Base-by-base conservation (phyloP, 805 yeast species). In the Brettanomyces custersianus region DNA sequence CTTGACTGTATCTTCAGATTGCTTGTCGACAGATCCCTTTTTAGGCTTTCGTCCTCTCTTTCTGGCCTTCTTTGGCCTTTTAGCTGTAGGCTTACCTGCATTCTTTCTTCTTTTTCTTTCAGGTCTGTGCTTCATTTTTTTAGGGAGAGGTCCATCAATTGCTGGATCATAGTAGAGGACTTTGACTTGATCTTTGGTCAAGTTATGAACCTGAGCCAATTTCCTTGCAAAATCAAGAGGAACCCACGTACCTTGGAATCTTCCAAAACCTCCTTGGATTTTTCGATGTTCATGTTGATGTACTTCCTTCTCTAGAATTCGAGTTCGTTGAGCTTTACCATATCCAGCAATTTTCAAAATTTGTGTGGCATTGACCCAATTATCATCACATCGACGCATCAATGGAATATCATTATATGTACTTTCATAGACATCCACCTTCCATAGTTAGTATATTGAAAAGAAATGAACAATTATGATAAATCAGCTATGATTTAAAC, bases 331-430 rank as follows among this genome's bases (percentile, higher is more conserved):
- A 2, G 88, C 82, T 57, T 83, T 83, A 29, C 85, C 81, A 48
- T 77, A 79, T 41, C 79, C 74, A 25, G 88, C 87, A 40, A 82
- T 75, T 52, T 83, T 82, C 46, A 83, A 63, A 25, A 82, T 78
- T 53, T 83, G 94, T 1, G 94, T 83, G 17, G 87, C 86, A 52
- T 83, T 83, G 37, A 92, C 86, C 97, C 97, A 92, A 47, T 88
- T 83, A 55, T 92, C 98, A 34, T 72, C 68, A 41, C 84, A 78
- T 39, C 97, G 68, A 48, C 97, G 74, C 97, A 92, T 92, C 36
- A 83, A 70, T 19, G 86, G 83, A 24, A 80, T 80, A 35, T 78
- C 84, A 23, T 72, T 65, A 29, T 83, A 71, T 33, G 77, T 77
- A 52, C 77, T 72, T 52, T 80, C 87, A 51, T 56, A 68, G 5